A percentile compares a stretch with the other conserved stretches of the same genome.
Conservation (phyloP, 192 early-diverging fungal species). For the Podila epicladia region DNA sequence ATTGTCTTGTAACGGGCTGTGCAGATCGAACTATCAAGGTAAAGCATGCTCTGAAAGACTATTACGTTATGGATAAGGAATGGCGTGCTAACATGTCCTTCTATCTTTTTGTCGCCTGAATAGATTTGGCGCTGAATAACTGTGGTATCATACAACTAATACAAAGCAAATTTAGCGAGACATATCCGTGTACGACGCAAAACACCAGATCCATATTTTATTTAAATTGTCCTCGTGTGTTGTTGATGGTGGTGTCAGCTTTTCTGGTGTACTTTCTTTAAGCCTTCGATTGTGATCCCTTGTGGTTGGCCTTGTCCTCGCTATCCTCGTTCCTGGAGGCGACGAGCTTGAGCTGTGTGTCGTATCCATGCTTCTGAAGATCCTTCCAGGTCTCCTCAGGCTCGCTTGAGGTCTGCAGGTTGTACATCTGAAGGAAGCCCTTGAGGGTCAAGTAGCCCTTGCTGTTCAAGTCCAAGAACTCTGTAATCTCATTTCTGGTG, state of each 20-base stretch:
- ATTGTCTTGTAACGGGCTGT: slow-evolving; percentile 57
- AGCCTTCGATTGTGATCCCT: background rate
- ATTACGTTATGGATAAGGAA: background rate
- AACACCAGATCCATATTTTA: too few species aligned
- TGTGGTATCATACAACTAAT: too few species aligned
- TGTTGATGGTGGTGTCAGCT: background rate
- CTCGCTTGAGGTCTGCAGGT: slow-evolving; percentile 71
- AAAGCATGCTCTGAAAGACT: background rate
- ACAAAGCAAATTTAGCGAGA: too few species aligned
- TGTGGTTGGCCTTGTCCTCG: slow-evolving; percentile 15
- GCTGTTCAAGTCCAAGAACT: slow-evolving; percentile 71
- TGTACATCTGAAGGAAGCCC: slow-evolving; percentile 88
- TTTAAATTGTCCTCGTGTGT: too few species aligned
- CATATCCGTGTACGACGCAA: too few species aligned
- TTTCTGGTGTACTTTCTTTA: background rate
- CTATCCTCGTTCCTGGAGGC: slow-evolving; percentile 52
- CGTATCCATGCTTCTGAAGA: slow-evolving; percentile 72
- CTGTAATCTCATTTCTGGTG: slow-evolving; percentile 67
- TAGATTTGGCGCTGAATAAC: too few species aligned
- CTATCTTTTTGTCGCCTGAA: too few species aligned
- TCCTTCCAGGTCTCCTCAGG: slow-evolving; percentile 82
- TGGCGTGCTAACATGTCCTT: background rate
- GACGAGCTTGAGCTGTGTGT: slow-evolving; percentile 57
- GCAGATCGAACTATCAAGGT: slow-evolving; percentile 63
- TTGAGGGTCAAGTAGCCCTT: slow-evolving; percentile 68